A percentile compares a stretch with the other conserved stretches of the same genome.
Evolutionary conservation across 768 basidiomycete species (phyloP).

Genomic region (Multifurca ochricompacta): DNA sequence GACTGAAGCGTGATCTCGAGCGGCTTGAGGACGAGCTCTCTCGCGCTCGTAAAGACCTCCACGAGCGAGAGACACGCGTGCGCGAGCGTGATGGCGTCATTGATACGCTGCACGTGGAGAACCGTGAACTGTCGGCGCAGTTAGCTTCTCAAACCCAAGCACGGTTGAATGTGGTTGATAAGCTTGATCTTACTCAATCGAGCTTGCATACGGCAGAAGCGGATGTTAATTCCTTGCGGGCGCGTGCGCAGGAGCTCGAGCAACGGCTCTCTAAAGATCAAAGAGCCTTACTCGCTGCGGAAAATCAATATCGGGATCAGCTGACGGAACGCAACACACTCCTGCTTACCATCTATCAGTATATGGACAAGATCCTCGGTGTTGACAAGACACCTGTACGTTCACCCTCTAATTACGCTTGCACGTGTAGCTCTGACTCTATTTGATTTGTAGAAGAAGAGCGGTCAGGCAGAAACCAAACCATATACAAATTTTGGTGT

Average conservation of each 20-base stretch:
- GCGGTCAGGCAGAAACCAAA: constrained; percentile 72
- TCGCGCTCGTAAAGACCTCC: constrained; percentile 61
- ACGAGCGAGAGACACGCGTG: constrained; percentile 53
- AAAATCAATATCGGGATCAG: constrained; percentile 84
- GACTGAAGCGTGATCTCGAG: constrained; percentile 76
- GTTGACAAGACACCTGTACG: constrained; percentile 79
- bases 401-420: constrained; percentile 14
- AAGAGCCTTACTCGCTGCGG: constrained; percentile 56
- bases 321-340: constrained; percentile 89
- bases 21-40: constrained; percentile 72
- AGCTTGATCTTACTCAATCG: constrained; percentile 66
- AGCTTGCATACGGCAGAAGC: constrained; percentile 57
- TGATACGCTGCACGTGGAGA: constrained; percentile 71
- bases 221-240: constrained; percentile 53
- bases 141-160: constrained; percentile 84
- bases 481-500: constrained; percentile 90
- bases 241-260: constrained; percentile 69
- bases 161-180: constrained; percentile 78
- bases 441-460: constrained; percentile 50
- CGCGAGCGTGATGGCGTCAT: constrained; percentile 66
- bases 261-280: constrained; percentile 76
- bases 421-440: background rate
- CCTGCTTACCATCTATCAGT: constrained; percentile 87
- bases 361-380: constrained; percentile 89
- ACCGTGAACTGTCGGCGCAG: constrained; percentile 70